Conservation (phyloP, 2,329 filamentous ascomycete genomes). For the Colletotrichum simmondsii region DNA sequence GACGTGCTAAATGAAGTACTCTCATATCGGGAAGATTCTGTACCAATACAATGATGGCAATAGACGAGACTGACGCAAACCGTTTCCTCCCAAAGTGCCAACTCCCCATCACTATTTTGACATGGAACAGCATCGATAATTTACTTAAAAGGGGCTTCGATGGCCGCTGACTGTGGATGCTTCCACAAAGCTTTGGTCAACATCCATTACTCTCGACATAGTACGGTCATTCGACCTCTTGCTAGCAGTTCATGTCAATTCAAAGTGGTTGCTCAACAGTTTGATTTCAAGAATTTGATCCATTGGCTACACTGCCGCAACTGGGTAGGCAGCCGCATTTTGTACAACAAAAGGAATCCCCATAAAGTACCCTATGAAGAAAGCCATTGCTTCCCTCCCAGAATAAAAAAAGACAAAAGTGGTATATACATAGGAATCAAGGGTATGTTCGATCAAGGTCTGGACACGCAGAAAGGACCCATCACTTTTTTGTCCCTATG, state of each 20-base stretch:
- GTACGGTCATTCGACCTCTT: background rate
- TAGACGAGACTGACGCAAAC: constrained; percentile 31
- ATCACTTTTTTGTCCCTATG: background rate
- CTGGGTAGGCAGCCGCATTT: background rate
- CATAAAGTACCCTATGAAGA: background rate
- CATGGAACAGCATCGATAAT: background rate
- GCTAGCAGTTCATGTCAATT: background rate
- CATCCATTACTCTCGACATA: background rate
- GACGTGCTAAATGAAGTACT: constrained; percentile 22
- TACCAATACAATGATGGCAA: constrained; percentile 37
- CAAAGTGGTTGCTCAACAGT: background rate
- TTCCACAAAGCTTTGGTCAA: background rate
- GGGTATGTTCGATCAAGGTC: constrained; percentile 31
- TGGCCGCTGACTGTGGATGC: too few species aligned
- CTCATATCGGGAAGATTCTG: constrained; percentile 21
- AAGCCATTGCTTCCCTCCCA: background rate
- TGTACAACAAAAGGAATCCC: constrained; percentile 24
- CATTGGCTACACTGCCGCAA: background rate
- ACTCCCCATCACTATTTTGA: background rate
- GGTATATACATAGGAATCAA: constrained; percentile 31
- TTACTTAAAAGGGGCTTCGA: too few species aligned
- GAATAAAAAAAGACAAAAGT: background rate
- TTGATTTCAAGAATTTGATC: background rate
- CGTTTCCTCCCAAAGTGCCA: background rate
- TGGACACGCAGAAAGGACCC: constrained; percentile 17